These are phyloP conservation scores for Brasenia schreberi DNA, from an alignment of 164 flowering plant species.

Conservation along the genomic window DNA sequence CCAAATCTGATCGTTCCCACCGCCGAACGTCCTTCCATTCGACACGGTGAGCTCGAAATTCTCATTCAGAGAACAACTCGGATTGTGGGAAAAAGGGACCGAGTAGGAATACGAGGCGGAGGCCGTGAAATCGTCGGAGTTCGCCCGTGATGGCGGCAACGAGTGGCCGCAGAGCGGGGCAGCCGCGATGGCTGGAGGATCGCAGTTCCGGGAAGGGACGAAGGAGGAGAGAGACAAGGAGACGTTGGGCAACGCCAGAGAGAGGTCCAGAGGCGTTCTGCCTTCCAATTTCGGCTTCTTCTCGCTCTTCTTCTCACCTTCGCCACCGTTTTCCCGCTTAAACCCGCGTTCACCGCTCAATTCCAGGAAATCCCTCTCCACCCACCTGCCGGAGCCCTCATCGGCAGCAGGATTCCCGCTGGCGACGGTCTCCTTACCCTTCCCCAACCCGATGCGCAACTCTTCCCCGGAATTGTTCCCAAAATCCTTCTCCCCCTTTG, in stretches of 20 bases:
- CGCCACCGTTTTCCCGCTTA: constrained; percentile 24
- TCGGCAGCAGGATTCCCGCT: constrained; percentile 26
- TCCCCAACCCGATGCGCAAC: constrained; percentile 25
- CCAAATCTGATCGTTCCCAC: constrained; percentile 76
- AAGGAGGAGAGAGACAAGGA: constrained; percentile 57
- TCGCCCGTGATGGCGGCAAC: constrained; percentile 21
- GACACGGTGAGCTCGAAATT: constrained; percentile 44
- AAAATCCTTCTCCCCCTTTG: constrained; percentile 29
- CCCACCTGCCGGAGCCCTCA: constrained; percentile 26
- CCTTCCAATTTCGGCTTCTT: constrained; percentile 62
- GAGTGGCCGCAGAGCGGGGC: constrained; percentile 28
- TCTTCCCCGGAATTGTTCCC: constrained; percentile 4
- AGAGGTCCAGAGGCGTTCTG: constrained; percentile 43
- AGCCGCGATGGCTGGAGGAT: constrained; percentile 10
- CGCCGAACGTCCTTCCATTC: constrained; percentile 9
- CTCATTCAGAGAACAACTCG: constrained; percentile 86
- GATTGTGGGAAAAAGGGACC: constrained; percentile 72
- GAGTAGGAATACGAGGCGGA: constrained; percentile 75
- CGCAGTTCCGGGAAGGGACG: constrained; percentile 29
- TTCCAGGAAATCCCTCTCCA: constrained; percentile 86
- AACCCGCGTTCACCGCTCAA: constrained; percentile 34
- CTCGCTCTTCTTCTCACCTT: constrained; percentile 25
- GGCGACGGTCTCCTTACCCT: constrained; percentile 51
- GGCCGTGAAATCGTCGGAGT: constrained; percentile 73
- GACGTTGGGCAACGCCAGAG: constrained; percentile 69